A percentile compares a stretch with the other conserved stretches of the same genome.
Evolutionary conservation across 2,329 filamentous ascomycete species (phyloP).

Genomic region (Apiospora malaysiana): DNA sequence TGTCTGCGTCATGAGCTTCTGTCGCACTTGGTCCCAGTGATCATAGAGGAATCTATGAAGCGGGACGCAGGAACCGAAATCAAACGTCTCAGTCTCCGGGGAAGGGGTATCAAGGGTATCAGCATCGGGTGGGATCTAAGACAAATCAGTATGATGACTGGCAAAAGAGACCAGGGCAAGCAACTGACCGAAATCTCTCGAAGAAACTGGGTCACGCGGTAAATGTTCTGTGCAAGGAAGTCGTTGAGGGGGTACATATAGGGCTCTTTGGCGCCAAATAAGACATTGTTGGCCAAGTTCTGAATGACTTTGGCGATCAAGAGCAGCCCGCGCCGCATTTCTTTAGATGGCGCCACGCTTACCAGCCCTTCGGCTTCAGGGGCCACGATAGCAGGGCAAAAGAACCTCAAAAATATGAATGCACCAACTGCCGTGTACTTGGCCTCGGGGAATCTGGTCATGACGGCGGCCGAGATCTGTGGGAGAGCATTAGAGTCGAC

Average conservation of each 20-base stretch:
- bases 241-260: constrained; percentile 76
- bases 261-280: constrained; percentile 74
- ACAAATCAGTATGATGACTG: constrained; percentile 28
- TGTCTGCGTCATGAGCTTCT: constrained; percentile 66
- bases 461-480: constrained; percentile 67
- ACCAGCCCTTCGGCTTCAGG: constrained; percentile 73
- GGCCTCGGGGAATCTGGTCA: constrained; percentile 68
- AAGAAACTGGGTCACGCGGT: constrained; percentile 69
- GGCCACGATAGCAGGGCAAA: constrained; percentile 74
- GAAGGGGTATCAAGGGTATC: constrained; percentile 48
- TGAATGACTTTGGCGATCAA: constrained; percentile 75
- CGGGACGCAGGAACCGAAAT: constrained; percentile 74
- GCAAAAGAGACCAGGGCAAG: not conserved
- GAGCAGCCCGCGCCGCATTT: constrained; percentile 71
- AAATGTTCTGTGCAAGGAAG: constrained; percentile 72
- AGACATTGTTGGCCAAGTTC: constrained; percentile 73
- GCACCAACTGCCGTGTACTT: constrained; percentile 76
- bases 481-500: constrained; percentile 26
- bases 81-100: constrained; percentile 59
- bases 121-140: constrained; percentile 54
- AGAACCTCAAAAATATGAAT: constrained; percentile 75
- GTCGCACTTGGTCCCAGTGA: constrained; percentile 73
- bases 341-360: constrained; percentile 64
- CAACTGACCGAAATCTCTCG: constrained; percentile 67
- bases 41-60: constrained; percentile 74